These are phyloP conservation scores for Schoenoplectus triqueter DNA, from an alignment of 202 grass and related monocot species.

Conservation along the genomic window DNA sequence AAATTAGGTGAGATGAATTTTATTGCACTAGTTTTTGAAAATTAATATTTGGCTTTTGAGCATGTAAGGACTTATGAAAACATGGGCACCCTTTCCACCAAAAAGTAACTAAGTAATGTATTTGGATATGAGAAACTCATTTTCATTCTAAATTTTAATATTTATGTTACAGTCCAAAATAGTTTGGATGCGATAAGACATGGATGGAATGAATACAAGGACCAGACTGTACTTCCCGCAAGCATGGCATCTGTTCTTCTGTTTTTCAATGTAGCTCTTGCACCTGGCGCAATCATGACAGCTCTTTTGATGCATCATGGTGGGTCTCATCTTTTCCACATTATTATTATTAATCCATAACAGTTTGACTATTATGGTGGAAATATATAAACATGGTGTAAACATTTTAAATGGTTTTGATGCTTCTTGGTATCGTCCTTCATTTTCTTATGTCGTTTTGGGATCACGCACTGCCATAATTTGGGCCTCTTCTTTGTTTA, in stretches of 20 bases:
- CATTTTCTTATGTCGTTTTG: background rate
- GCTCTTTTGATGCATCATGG: conserved; percentile 91
- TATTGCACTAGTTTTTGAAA: background rate
- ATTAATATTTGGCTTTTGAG: background rate
- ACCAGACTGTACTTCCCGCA: conserved; percentile 91
- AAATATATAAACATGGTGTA: background rate
- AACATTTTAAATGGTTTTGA: background rate
- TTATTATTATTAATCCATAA: background rate
- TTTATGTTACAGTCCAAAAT: conserved; percentile 74
- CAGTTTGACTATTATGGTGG: too few relatives aligned
- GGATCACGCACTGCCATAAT: background rate
- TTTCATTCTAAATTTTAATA: conserved; percentile 45
- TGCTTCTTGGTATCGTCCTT: background rate
- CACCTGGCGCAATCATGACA: conserved; percentile 95
- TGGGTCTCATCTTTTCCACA: conserved; percentile 43
- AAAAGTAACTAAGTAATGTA: conserved; percentile 1
- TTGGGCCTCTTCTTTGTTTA: background rate
- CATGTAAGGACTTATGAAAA: conserved; percentile 14
- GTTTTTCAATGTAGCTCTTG: conserved; percentile 93
- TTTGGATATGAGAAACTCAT: background rate
- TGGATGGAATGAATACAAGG: conserved; percentile 91
- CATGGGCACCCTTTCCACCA: background rate
- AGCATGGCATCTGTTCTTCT: conserved; percentile 94
- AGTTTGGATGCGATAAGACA: conserved; percentile 73
- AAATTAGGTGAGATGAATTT: conserved; percentile 65